Evolutionary conservation across 495 filamentous ascomycete species (phyloP).

Genomic region (Cercophora samala): DNA sequence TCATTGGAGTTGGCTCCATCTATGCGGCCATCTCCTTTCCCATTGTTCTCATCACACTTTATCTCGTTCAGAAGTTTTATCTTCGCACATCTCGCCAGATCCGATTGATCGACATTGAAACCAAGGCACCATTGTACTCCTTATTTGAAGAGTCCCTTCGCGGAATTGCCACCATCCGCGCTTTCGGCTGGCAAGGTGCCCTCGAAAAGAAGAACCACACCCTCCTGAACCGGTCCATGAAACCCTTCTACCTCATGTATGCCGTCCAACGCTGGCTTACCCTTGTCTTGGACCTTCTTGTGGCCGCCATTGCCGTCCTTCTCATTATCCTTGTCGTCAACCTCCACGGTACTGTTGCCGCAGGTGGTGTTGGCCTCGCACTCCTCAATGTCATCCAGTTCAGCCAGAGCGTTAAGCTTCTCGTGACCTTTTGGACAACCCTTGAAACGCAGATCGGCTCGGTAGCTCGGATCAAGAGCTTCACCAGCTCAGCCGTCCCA

Average conservation of each 20-base stretch:
- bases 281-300: slow-evolving; percentile 44
- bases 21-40: slow-evolving; percentile 42
- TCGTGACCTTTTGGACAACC: slow-evolving; percentile 44
- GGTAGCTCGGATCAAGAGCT: slow-evolving; percentile 45
- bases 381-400: slow-evolving; percentile 35
- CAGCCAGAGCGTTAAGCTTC: slow-evolving; percentile 35
- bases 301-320: slow-evolving; percentile 40
- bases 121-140: slow-evolving; percentile 59
- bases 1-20: slow-evolving; percentile 48
- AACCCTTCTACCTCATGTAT: slow-evolving; percentile 44
- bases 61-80: slow-evolving; percentile 58
- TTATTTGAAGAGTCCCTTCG: slow-evolving; percentile 54
- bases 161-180: slow-evolving; percentile 46
- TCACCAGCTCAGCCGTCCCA: slow-evolving; percentile 35
- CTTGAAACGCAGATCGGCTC: slow-evolving; percentile 55
- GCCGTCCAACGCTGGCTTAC: slow-evolving; percentile 47
- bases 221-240: slow-evolving; percentile 40
- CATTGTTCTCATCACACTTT: slow-evolving; percentile 37
- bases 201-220: slow-evolving; percentile 29
- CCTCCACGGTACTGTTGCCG: slow-evolving; percentile 32
- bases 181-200: slow-evolving; percentile 42
- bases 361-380: slow-evolving; percentile 33
- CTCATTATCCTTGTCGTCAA: slow-evolving; percentile 48
- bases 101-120: slow-evolving; percentile 60
- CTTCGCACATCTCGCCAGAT: slow-evolving; percentile 64